A percentile compares a stretch with the other conserved stretches of the same genome.
Conservation (phyloP, 805 yeast genomes). For the Pichia deserticola region DNA sequence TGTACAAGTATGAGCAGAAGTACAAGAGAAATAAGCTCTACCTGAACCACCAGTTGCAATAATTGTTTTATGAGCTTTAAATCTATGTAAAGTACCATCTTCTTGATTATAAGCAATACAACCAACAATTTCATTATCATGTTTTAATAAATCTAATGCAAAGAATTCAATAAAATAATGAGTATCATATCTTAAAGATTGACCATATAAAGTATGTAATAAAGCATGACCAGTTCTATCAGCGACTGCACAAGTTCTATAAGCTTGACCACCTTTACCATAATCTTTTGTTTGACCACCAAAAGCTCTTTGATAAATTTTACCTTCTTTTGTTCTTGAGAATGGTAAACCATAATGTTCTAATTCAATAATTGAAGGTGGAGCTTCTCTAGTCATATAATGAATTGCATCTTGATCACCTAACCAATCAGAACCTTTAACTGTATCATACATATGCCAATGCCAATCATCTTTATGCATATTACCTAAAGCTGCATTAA, state of each 20-base stretch:
- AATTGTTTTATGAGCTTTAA: conserved; percentile 93
- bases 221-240: conserved; percentile 98
- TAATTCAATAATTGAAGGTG: conserved; percentile 87
- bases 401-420: conserved; percentile 99
- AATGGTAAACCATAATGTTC: conserved; percentile 99
- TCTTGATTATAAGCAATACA: conserved; percentile 97
- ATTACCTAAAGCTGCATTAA: conserved; percentile 96
- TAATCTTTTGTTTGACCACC: conserved; percentile 95
- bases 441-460: conserved; percentile 99
- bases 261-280: conserved; percentile 99
- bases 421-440: conserved; percentile 98
- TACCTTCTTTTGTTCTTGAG: conserved; percentile 93
- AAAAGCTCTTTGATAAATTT: conserved; percentile 97
- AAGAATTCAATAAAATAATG: conserved; percentile 97
- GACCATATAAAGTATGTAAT: conserved; percentile 93
- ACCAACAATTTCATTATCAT: conserved; percentile 95
- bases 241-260: conserved; percentile 99
- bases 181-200: conserved; percentile 92
- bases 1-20: conserved; percentile 99
- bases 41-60: conserved; percentile 99
- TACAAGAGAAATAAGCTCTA: conserved; percentile 96
- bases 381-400: conserved; percentile 98
- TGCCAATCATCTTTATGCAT: conserved; percentile 99
- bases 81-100: conserved; percentile 97
- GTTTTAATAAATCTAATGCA: conserved; percentile 89